These are phyloP conservation scores for Persicaria maculosa DNA, from an alignment of 148 eudicot species.

Conservation along the genomic window DNA sequence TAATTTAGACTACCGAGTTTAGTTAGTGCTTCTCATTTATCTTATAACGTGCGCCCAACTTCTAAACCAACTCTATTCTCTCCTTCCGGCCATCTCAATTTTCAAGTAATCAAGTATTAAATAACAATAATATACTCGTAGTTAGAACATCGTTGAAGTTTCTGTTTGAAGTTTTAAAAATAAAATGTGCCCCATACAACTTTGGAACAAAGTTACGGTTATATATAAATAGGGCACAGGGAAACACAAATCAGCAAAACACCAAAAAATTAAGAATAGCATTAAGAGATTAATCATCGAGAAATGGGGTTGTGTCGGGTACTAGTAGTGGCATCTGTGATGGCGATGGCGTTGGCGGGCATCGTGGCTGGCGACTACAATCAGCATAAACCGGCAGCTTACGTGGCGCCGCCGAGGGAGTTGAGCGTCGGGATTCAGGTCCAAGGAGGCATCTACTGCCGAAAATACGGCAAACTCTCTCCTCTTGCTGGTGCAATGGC, in stretches of 20 bases:
- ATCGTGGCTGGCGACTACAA: not conserved
- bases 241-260: not conserved
- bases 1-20: too few relatives aligned
- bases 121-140: too few relatives aligned
- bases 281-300: not conserved
- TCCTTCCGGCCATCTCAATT: too few relatives aligned
- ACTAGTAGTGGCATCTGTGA: not conserved
- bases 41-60: too few relatives aligned
- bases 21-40: too few relatives aligned
- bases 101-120: too few relatives aligned
- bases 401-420: not conserved
- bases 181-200: too few relatives aligned
- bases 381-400: not conserved
- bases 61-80: too few relatives aligned
- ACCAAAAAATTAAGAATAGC: not conserved
- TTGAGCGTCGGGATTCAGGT: not conserved
- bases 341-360: constrained; percentile 2
- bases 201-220: too few relatives aligned
- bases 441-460: not conserved
- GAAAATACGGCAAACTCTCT: not conserved
- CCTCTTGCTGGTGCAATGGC: not conserved
- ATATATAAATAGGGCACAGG: not conserved
- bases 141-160: too few relatives aligned
- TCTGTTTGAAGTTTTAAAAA: too few relatives aligned
- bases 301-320: not conserved